These are phyloP conservation scores for Oropetium thomaeum DNA, from an alignment of 176 grass and related monocot species.

Conservation along the genomic window DNA sequence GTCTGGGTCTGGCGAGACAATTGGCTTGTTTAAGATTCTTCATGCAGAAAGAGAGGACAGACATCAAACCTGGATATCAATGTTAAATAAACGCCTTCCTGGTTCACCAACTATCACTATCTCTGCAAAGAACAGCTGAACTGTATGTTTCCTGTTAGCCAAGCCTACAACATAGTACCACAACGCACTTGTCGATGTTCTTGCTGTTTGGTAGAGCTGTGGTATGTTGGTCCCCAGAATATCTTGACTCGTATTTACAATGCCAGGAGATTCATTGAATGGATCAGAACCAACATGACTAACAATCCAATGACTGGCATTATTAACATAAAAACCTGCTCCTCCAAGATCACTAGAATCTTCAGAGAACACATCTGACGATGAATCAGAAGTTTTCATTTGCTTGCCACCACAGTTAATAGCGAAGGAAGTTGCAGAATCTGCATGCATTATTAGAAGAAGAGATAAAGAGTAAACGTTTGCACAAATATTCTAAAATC, in stretches of 20 bases:
- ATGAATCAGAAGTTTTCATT: background rate
- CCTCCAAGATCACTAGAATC: slow-evolving; percentile 39
- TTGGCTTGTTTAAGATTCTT: background rate
- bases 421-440: background rate
- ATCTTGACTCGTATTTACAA: slow-evolving; percentile 11
- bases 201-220: slow-evolving; percentile 44
- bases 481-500: background rate
- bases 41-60: background rate
- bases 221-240: background rate
- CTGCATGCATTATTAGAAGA: slow-evolving; percentile 19
- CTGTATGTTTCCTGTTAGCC: slow-evolving; percentile 32
- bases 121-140: slow-evolving; percentile 57
- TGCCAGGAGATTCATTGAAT: slow-evolving; percentile 12
- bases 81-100: slow-evolving; percentile 53
- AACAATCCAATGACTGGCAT: slow-evolving; percentile 35
- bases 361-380: slow-evolving; percentile 7
- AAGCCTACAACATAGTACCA: slow-evolving; percentile 48
- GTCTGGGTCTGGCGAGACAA: background rate
- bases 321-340: slow-evolving; percentile 43
- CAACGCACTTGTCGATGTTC: slow-evolving; percentile 43
- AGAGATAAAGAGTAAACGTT: background rate
- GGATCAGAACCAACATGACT: slow-evolving; percentile 41
- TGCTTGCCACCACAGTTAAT: slow-evolving; percentile 47
- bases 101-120: slow-evolving; percentile 42
- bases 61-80: slow-evolving; percentile 52